A percentile compares a stretch with the other conserved stretches of the same genome.
These are phyloP conservation scores for Suhomyces sp. DNA, from an alignment of 805 yeast species.

Conservation along the genomic window DNA sequence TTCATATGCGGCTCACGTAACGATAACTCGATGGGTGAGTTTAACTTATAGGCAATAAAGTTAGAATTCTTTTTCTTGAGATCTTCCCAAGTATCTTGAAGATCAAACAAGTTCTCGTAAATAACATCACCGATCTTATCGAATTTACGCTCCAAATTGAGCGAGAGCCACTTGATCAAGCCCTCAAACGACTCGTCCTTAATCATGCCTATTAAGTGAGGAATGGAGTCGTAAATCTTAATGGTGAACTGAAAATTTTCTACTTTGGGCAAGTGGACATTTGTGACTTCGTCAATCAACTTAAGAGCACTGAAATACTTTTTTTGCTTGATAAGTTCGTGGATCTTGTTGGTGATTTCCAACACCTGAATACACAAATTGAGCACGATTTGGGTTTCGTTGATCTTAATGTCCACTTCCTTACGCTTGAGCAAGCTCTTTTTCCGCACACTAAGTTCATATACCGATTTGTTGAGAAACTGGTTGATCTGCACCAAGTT, in stretches of 20 bases:
- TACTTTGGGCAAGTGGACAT: slow-evolving; percentile 64
- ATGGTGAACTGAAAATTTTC: slow-evolving; percentile 73
- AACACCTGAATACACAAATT: slow-evolving; percentile 74
- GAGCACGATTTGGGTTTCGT: slow-evolving; percentile 67
- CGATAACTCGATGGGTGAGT: slow-evolving; percentile 82
- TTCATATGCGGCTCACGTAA: slow-evolving; percentile 56
- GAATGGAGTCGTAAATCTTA: slow-evolving; percentile 71
- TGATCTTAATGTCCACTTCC: slow-evolving; percentile 62
- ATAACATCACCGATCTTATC: slow-evolving; percentile 54
- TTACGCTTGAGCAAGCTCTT: slow-evolving; percentile 57
- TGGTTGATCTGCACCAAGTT: slow-evolving; percentile 56
- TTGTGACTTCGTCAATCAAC: slow-evolving; percentile 70
- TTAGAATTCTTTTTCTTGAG: slow-evolving; percentile 41
- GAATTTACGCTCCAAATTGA: slow-evolving; percentile 59
- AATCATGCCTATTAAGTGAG: slow-evolving; percentile 68
- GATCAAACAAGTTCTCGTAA: slow-evolving; percentile 49
- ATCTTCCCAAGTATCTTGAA: slow-evolving; percentile 60
- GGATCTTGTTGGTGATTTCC: slow-evolving; percentile 81
- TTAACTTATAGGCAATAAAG: slow-evolving; percentile 60
- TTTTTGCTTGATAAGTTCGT: slow-evolving; percentile 70
- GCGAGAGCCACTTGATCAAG: slow-evolving; percentile 61
- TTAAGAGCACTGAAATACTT: slow-evolving; percentile 85
- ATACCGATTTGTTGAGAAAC: slow-evolving; percentile 61
- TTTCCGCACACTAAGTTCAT: slow-evolving; percentile 60
- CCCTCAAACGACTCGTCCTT: slow-evolving; percentile 69